Base-by-base conservation (phyloP, 352 stramenopile genomes). In the Phytophthora megakarya region DNA sequence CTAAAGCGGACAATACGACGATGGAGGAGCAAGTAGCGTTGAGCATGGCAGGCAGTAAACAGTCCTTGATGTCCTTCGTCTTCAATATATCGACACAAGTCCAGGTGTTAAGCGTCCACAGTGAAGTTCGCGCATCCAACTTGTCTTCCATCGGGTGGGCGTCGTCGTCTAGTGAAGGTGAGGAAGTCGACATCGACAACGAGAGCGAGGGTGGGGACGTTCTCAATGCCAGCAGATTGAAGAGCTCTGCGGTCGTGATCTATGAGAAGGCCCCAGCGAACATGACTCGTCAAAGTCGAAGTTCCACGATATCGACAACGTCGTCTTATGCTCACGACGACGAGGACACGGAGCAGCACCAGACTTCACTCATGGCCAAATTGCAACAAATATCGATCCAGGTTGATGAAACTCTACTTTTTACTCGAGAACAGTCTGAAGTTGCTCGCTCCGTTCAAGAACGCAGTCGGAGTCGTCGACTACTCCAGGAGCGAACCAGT, bases 361-460 rank as follows among this genome's bases (percentile, higher is more conserved):
- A 61, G n/a, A 39, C 54, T 2, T 61, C 61, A 15, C 35, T 78
- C 0, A 40, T 75, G 46, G 46, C 61, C 39, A 65, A 70, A 19
- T 63, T 81, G 1, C 40, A 74, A 33, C 37, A 75, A 38, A 67
- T 61, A 9, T 67, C 59, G 21, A 39, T 57, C 12, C 56, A 65
- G 16, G 67, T 61, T 19, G 71, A 83, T 43, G 61, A 58, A 38
- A 83, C 75, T 0, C 62, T 74, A 21, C 40, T 45, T 19, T 35
- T 78, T 39, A 65, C 74, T 40, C 53, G 55, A 43, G 70, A 70
- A 40, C 70, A 82, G 40, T 65, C 70, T 2, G 28, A 51, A 50
- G 48, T 66, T n/a, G 71, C 74, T 1, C 49, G 66, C 15, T 55
- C 50, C 11, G 32, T 75, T 16, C 65, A 61, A 12, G 56, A 44